These are phyloP conservation scores for Oxyria digyna DNA, from an alignment of 148 eudicot species.

Conservation along the genomic window DNA sequence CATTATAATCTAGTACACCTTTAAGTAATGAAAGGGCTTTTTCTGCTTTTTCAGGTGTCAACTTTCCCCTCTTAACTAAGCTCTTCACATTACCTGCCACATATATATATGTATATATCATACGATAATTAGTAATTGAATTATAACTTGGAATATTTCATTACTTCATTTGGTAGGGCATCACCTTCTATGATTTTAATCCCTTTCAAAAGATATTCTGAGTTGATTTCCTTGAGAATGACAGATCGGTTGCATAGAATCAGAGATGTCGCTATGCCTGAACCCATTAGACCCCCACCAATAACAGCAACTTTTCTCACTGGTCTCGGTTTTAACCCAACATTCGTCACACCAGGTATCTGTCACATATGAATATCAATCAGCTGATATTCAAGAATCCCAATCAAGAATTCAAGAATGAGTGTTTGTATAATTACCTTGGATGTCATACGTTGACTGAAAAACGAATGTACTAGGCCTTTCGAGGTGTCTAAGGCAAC, in stretches of 20 bases:
- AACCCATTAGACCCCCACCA: conserved; percentile 99
- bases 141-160: neutral
- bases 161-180: neutral
- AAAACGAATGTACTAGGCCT: conserved; percentile 81
- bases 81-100: conserved; percentile 59
- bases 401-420: neutral
- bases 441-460: conserved; percentile 72
- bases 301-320: conserved; percentile 82
- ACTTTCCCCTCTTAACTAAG: conserved; percentile 63
- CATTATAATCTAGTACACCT: conserved; percentile 83
- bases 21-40: conserved; percentile 68
- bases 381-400: neutral
- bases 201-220: conserved; percentile 77
- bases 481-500: conserved; percentile 54
- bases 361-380: neutral
- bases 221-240: conserved; percentile 70
- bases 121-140: neutral
- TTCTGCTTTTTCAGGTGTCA: conserved; percentile 59
- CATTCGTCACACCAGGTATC: conserved; percentile 48
- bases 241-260: conserved; percentile 53
- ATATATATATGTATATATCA: conserved; percentile 3
- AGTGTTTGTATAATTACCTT: conserved; percentile 34
- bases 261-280: conserved; percentile 88
- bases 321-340: conserved; percentile 71
- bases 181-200: conserved; percentile 21